Percentiles rank a stretch among this genome's conserved stretches.
phyloP scores from a whole-genome alignment of 2,329 filamentous ascomycete genomes.

The Verticillium longisporum region DNA sequence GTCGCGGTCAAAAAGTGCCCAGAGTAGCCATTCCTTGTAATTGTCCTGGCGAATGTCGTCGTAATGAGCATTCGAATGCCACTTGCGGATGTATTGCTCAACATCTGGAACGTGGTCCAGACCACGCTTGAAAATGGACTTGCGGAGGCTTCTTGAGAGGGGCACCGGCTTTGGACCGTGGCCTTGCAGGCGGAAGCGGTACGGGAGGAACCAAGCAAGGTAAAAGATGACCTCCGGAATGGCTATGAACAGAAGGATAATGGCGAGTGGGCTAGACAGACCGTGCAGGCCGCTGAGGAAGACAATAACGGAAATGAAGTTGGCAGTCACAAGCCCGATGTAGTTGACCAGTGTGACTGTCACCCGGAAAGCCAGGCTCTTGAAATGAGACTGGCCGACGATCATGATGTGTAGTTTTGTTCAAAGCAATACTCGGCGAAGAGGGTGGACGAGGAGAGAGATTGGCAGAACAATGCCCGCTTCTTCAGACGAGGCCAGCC shows the following conservation, averaged over 20 bases:
- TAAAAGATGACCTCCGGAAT: conserved; percentile 35
- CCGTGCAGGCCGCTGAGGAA: conserved; percentile 13
- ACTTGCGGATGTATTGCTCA: conserved; percentile 52
- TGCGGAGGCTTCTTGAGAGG: conserved; percentile 38
- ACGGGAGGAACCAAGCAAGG: conserved; percentile 33
- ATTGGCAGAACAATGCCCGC: not conserved
- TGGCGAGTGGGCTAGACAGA: conserved; percentile 16
- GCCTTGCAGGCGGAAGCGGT: conserved; percentile 27
- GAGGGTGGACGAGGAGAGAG: not conserved
- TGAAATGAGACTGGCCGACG: not conserved
- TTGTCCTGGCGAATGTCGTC: conserved; percentile 59
- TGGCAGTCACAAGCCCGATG: conserved; percentile 9
- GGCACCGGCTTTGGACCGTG: conserved; percentile 31
- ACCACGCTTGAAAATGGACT: conserved; percentile 49
- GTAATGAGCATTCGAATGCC: conserved; percentile 57
- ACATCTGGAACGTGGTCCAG: conserved; percentile 46
- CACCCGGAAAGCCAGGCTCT: conserved; percentile 4
- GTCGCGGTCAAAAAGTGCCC: conserved; percentile 56
- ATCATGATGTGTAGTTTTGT: not conserved
- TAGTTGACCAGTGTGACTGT: conserved; percentile 8
- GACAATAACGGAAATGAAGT: conserved; percentile 14
- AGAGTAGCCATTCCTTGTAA: conserved; percentile 57
- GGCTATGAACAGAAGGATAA: conserved; percentile 14
- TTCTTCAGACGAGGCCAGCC: not conserved
- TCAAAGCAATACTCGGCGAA: not conserved